Base-by-base conservation (phyloP, 768 basidiomycete species). In the Podaxis mareebaensis region DNA sequence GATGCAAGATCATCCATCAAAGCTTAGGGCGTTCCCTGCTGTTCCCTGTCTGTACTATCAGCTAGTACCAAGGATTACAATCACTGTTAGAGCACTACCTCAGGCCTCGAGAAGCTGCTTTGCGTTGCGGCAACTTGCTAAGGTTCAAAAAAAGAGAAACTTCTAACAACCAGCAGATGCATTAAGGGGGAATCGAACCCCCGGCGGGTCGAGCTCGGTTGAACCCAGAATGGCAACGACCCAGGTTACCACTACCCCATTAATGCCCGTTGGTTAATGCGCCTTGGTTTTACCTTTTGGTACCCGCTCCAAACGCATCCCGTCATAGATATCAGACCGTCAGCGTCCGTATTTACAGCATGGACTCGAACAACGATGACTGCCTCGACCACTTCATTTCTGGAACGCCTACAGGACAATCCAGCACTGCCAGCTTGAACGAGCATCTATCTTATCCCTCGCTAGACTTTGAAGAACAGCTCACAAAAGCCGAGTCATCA, bases 141-240 rank as follows among this genome's bases (percentile, higher is more conserved):
- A 17, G 33, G 10, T 5, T 3, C 20, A 10, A 20, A 39, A 33
- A n/a, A n/a, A 10, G 2, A 10, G 7, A 7, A 30, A 30, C 5
- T 26, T 30, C 1, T 7, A 28, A 28, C 26, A 28, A 28, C 28
- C 6, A 6, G 0, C 0, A 0, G 30, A 33, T 88, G 88, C 88
- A 89, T 89, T 88, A 89, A 89, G 86, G 65, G 88, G 87, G 88
- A 89, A 90, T 90, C 86, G 88, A 90, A 90, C 88, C 86, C 88
- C 87, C 88, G 88, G 88, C 88, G 88, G 88, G 86, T 89, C 88
- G 88, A 86, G 66, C 65, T 70, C 15, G 49, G 13, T 3, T 51
- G 49, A 44, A 44, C 58, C 39, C 49, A 24, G 46, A 39, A 63
- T 67, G 66, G 66, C 66, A 67, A 67, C 63, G 66, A 67, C 60